A percentile compares a stretch with the other conserved stretches of the same genome.
These are phyloP conservation scores for Globisporangium polare DNA, from an alignment of 352 stramenopile species.

Conservation along the genomic window DNA sequence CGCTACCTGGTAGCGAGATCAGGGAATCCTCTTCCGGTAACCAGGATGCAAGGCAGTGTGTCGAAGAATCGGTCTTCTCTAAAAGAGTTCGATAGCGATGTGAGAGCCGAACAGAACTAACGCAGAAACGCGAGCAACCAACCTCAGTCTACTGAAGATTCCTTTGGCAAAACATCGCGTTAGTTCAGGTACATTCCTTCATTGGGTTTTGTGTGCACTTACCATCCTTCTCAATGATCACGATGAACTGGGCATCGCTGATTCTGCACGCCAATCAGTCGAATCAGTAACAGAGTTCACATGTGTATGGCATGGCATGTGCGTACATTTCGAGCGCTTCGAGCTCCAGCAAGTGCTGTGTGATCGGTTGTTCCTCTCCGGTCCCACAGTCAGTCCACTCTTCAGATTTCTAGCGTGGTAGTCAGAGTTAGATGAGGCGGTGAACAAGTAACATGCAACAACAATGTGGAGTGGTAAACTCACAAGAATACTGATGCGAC, in stretches of 20 bases:
- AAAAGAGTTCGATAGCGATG: neutral
- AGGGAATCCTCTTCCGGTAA: constrained; percentile 93
- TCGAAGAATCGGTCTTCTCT: constrained; percentile 89
- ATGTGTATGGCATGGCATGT: neutral
- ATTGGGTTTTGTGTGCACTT: neutral
- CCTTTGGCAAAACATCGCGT: constrained; percentile 43
- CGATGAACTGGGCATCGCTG: constrained; percentile 82
- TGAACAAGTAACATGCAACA: neutral
- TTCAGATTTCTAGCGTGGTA: constrained; percentile 30
- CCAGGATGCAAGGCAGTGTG: constrained; percentile 85
- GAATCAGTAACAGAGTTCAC: neutral
- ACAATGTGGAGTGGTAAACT: neutral
- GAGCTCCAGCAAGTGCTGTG: constrained; percentile 62
- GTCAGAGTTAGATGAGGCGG: neutral
- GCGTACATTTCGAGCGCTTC: constrained; percentile 48
- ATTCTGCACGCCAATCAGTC: constrained; percentile 21
- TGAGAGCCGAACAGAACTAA: neutral
- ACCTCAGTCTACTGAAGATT: constrained; percentile 92
- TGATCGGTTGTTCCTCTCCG: constrained; percentile 72
- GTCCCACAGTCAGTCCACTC: constrained; percentile 53
- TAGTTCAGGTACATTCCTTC: neutral
- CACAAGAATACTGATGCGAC: constrained; percentile 49
- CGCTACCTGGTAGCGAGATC: constrained; percentile 88
- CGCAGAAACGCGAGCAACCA: neutral
- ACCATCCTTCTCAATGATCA: constrained; percentile 96